Evolutionary conservation across 208 protist genomes (phyloP).

Genomic region (Crithidia brevicula): DNA sequence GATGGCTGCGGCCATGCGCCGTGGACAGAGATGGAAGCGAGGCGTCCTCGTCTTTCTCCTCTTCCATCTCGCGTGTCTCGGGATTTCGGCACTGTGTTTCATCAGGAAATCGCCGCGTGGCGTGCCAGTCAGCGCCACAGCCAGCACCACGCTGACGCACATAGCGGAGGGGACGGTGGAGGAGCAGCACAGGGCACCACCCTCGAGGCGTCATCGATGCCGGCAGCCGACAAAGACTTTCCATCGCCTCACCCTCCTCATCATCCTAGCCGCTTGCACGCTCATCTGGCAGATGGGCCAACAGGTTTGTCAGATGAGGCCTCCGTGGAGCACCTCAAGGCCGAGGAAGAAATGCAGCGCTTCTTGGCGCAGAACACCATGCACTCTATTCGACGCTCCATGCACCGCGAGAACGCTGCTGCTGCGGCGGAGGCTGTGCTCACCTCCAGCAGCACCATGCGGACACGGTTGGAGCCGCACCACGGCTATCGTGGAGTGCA

Average conservation of each 20-base stretch:
- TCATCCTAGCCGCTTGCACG: not conserved
- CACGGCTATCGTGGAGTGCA: constrained; percentile 52
- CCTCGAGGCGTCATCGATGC: not conserved
- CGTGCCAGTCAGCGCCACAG: constrained; percentile 1
- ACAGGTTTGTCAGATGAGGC: constrained; percentile 2
- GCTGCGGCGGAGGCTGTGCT: constrained; percentile 8
- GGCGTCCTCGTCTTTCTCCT: not conserved
- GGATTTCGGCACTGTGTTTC: constrained; percentile 10
- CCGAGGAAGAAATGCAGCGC: constrained; percentile 29
- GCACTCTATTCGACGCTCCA: constrained; percentile 24
- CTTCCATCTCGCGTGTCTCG: no score
- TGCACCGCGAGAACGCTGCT: constrained; percentile 10
- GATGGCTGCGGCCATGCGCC: not conserved
- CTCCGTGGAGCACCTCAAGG: constrained; percentile 11
- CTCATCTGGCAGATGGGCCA: not conserved
- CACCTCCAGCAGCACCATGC: constrained; percentile 5
- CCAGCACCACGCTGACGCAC: not conserved
- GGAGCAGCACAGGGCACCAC: not conserved
- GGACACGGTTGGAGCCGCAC: constrained; percentile 7
- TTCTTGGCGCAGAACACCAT: constrained; percentile 30
- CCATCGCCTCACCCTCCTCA: no score
- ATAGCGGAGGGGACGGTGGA: no score
- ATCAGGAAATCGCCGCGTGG: constrained; percentile 5
- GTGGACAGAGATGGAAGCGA: not conserved
- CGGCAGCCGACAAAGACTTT: no score